Evolutionary conservation across 1,284 basidiomycete genomes (phyloP).

Genomic region (Ganoderma lingzhi): DNA sequence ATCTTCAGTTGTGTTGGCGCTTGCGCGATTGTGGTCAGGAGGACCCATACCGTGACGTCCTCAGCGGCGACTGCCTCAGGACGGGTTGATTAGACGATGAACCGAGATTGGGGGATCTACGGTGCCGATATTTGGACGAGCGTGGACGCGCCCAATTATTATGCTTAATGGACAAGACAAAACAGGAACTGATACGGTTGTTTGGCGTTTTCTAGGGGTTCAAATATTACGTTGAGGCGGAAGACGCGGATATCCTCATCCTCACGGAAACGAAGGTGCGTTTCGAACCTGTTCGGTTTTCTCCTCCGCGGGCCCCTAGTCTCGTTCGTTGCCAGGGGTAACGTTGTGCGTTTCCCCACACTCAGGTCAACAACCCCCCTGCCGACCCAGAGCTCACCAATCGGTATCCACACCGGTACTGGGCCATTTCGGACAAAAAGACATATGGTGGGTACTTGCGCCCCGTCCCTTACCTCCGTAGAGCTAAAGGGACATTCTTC

Average conservation of each 20-base stretch:
- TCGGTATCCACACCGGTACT: conserved; percentile 75
- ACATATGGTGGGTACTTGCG: conserved; percentile 64
- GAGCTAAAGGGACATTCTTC: not conserved
- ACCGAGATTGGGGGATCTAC: not conserved
- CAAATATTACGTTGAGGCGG: conserved; percentile 80
- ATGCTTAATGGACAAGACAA: not conserved
- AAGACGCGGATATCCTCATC: conserved; percentile 83
- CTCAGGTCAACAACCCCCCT: conserved; percentile 72
- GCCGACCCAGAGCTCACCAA: conserved; percentile 61
- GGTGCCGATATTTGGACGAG: not conserved
- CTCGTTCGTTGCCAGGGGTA: not conserved
- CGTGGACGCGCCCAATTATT: not conserved
- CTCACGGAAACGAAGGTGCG: conserved; percentile 84
- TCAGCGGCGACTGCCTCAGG: not conserved
- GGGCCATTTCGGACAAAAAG: conserved; percentile 80
- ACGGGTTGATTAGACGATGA: not conserved
- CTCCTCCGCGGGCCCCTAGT: not conserved
- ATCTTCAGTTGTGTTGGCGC: not conserved
- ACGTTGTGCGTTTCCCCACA: not conserved
- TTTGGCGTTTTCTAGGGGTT: conserved; percentile 65
- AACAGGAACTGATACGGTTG: not conserved
- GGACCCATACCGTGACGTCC: not conserved
- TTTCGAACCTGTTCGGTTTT: not conserved
- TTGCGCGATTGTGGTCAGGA: not conserved
- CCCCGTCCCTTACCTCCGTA: not conserved